These are phyloP conservation scores for Carex cristatella DNA, from an alignment of 176 grass and related monocot species.

Conservation along the genomic window DNA sequence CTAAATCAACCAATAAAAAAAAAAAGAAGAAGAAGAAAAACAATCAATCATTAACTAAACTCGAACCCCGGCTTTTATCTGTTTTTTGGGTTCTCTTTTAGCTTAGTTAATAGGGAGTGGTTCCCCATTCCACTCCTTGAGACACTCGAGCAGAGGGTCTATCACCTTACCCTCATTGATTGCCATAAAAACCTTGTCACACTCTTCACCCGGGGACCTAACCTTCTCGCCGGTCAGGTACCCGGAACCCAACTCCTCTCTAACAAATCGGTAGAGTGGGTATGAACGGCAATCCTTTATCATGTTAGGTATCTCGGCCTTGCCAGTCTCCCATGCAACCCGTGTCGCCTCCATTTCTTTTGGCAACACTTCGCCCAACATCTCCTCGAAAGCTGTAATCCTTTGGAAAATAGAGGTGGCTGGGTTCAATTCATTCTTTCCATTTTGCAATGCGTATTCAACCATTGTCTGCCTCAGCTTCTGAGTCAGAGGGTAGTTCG, in stretches of 20 bases:
- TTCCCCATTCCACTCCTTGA: slow-evolving; percentile 75
- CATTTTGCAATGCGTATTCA: slow-evolving; percentile 66
- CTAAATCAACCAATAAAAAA: slow-evolving; percentile 32
- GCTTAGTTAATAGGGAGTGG: slow-evolving; percentile 61
- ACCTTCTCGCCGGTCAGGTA: slow-evolving; percentile 81
- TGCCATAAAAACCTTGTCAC: slow-evolving; percentile 71
- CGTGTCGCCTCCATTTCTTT: slow-evolving; percentile 70
- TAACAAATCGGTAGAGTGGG: slow-evolving; percentile 64
- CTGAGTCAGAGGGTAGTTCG: slow-evolving; percentile 74
- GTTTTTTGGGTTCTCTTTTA: background rate
- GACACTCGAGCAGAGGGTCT: slow-evolving; percentile 73
- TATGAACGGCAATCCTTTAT: slow-evolving; percentile 72
- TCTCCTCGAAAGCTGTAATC: slow-evolving; percentile 60
- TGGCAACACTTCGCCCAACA: slow-evolving; percentile 43
- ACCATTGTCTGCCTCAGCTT: slow-evolving; percentile 73
- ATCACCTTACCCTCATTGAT: slow-evolving; percentile 70
- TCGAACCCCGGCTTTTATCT: background rate
- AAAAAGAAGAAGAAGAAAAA: slow-evolving; percentile 23
- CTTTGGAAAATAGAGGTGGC: slow-evolving; percentile 76
- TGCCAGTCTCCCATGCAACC: slow-evolving; percentile 60
- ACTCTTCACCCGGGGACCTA: slow-evolving; percentile 62
- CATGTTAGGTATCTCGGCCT: slow-evolving; percentile 40
- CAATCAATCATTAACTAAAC: slow-evolving; percentile 25
- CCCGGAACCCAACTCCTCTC: slow-evolving; percentile 49
- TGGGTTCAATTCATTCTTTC: slow-evolving; percentile 44